Conservation (phyloP, 2,329 filamentous ascomycete species). For the Waltergamsia citrina region DNA sequence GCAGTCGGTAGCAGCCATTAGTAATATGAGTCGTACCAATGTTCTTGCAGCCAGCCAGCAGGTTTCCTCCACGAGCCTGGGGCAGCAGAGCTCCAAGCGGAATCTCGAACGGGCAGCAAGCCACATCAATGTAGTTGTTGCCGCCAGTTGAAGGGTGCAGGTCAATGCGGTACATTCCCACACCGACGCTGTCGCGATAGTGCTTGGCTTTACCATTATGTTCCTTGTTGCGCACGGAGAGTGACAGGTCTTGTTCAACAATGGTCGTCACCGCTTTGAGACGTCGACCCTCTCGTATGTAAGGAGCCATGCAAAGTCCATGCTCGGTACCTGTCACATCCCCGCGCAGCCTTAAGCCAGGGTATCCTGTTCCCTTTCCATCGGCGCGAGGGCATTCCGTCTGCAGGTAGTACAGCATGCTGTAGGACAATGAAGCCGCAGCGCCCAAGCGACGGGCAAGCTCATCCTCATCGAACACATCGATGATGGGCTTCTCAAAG, state of each 20-base stretch:
- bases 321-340: conserved; percentile 16
- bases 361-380: conserved; percentile 12
- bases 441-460: conserved; percentile 8
- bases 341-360: conserved; percentile 13
- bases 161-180: conserved; percentile 18
- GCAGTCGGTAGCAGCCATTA: conserved; percentile 15
- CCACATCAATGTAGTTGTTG: conserved; percentile 18
- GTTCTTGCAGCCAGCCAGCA: conserved; percentile 16
- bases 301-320: conserved; percentile 16
- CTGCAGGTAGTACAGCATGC: conserved; percentile 17
- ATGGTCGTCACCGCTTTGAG: conserved; percentile 14
- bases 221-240: conserved; percentile 9
- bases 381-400: conserved; percentile 15
- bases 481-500: conserved; percentile 17
- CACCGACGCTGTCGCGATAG: conserved; percentile 15
- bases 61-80: conserved; percentile 5
- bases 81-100: conserved; percentile 14
- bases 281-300: conserved; percentile 14
- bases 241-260: conserved; percentile 15
- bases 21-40: conserved; percentile 18
- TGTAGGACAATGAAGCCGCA: conserved; percentile 14
- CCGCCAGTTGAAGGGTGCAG: conserved; percentile 16
- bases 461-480: conserved; percentile 10
- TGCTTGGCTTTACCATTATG: conserved; percentile 11
- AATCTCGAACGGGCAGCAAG: conserved; percentile 17